These are phyloP conservation scores for Leccinum barrowsii DNA, from an alignment of 768 basidiomycete genomes.

Conservation along the genomic window DNA sequence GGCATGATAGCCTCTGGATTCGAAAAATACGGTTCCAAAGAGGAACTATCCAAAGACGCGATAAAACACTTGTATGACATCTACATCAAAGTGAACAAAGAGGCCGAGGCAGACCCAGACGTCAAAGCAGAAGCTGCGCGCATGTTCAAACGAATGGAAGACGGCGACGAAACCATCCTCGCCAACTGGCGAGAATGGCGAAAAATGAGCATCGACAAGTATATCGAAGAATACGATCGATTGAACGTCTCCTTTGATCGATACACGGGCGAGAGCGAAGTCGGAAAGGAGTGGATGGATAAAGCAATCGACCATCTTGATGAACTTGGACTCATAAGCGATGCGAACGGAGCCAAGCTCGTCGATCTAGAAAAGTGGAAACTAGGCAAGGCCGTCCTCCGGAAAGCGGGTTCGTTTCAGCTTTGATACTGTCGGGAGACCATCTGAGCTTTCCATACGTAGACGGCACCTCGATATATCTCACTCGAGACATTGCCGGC, in stretches of 20 bases:
- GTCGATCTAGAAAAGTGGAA: slow-evolving; percentile 89
- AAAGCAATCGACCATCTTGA: slow-evolving; percentile 65
- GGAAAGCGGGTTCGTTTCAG: slow-evolving; percentile 65
- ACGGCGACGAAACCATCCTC: slow-evolving; percentile 81
- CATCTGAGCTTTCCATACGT: not conserved
- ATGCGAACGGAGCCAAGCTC: slow-evolving; percentile 77
- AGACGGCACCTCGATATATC: slow-evolving; percentile 94
- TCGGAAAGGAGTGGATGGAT: slow-evolving; percentile 70
- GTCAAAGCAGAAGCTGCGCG: slow-evolving; percentile 75
- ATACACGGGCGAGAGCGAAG: slow-evolving; percentile 87
- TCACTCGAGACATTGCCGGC: slow-evolving; percentile 93
- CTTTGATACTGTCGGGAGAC: too few relatives aligned
- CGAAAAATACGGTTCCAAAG: slow-evolving; percentile 85
- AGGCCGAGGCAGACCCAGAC: slow-evolving; percentile 65
- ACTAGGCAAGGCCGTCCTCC: slow-evolving; percentile 84
- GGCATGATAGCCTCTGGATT: slow-evolving; percentile 89
- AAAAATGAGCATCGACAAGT: slow-evolving; percentile 84
- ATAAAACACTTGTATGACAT: slow-evolving; percentile 94
- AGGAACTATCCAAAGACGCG: slow-evolving; percentile 78
- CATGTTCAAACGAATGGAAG: slow-evolving; percentile 95
- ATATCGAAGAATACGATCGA: slow-evolving; percentile 81
- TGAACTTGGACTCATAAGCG: slow-evolving; percentile 70
- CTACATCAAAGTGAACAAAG: slow-evolving; percentile 92
- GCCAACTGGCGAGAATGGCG: slow-evolving; percentile 93
- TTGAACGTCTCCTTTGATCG: slow-evolving; percentile 90